phyloP scores from a whole-genome alignment of 257 asterid species.

The Jacaranda copaia region DNA sequence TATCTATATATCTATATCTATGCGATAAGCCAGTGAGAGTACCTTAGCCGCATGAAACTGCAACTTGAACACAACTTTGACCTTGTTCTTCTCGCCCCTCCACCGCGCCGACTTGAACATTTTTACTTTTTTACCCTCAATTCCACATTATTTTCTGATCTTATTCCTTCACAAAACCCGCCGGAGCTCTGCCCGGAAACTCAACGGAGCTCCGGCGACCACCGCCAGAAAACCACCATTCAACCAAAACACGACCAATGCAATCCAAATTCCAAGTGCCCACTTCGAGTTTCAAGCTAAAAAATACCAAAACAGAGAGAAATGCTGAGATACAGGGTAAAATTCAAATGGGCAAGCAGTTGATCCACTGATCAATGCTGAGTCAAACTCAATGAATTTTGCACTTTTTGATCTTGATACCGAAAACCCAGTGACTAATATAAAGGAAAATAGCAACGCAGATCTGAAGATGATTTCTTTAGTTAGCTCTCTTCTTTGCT shows the following conservation, averaged over 20 bases:
- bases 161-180: slow-evolving; percentile 29
- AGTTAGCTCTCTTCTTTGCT: slow-evolving; percentile 21
- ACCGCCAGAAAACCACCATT: slow-evolving; percentile 52
- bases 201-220: slow-evolving; percentile 89
- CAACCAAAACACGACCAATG: slow-evolving; percentile 35
- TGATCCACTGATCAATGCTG: slow-evolving; percentile 48
- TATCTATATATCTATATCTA: background rate
- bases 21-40: slow-evolving; percentile 11
- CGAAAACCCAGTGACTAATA: slow-evolving; percentile 39
- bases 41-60: slow-evolving; percentile 99
- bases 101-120: slow-evolving; percentile 93
- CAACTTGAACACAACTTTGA: slow-evolving; percentile 88
- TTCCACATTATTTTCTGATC: slow-evolving; percentile 38
- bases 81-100: slow-evolving; percentile 93
- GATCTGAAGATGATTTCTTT: slow-evolving; percentile 50
- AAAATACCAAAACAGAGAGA: slow-evolving; percentile 4
- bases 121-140: slow-evolving; percentile 47
- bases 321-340: slow-evolving; percentile 10
- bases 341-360: slow-evolving; percentile 40
- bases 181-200: slow-evolving; percentile 62
- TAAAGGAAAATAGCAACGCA: slow-evolving; percentile 38
- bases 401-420: slow-evolving; percentile 36
- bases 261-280: slow-evolving; percentile 35
- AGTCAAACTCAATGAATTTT: slow-evolving; percentile 35
- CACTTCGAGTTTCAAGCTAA: slow-evolving; percentile 34